Conservation (phyloP, 2,329 filamentous ascomycete species). For the Xylariales sp. region DNA sequence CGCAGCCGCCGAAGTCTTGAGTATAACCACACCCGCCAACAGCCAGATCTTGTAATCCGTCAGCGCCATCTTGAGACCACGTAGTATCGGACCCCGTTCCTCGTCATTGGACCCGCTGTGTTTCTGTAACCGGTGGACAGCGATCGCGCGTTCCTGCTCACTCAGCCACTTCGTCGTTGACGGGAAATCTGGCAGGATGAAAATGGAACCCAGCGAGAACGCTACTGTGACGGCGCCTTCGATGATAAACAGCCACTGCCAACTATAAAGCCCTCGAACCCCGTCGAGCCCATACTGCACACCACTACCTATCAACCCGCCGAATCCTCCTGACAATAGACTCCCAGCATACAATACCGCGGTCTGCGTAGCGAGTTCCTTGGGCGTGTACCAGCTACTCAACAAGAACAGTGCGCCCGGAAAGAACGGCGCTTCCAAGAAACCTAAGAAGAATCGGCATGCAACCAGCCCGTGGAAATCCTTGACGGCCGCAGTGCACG, state of each 20-base stretch:
- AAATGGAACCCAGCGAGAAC: conserved; percentile 17
- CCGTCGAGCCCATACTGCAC: conserved; percentile 57
- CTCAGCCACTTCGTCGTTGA: conserved; percentile 15
- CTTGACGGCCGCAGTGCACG: conserved; percentile 31
- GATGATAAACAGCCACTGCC: conserved; percentile 31
- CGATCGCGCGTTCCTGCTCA: conserved; percentile 16
- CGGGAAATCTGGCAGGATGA: conserved; percentile 23
- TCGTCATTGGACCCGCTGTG: conserved; percentile 20
- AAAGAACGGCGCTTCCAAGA: conserved; percentile 37
- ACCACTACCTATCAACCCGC: conserved; percentile 53
- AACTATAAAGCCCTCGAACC: conserved; percentile 48
- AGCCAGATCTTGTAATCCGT: conserved; percentile 19
- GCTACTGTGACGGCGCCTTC: conserved; percentile 22
- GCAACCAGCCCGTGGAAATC: conserved; percentile 30
- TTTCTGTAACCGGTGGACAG: conserved; percentile 16
- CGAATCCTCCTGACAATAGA: conserved; percentile 62
- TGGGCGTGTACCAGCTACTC: conserved; percentile 58
- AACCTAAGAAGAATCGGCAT: conserved; percentile 34
- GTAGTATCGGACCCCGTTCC: conserved; percentile 15
- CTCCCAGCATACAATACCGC: conserved; percentile 55
- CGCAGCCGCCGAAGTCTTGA: conserved; percentile 12
- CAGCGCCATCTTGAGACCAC: conserved; percentile 11
- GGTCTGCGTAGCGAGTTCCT: conserved; percentile 56
- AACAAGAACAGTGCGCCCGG: conserved; percentile 39
- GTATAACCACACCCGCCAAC: conserved; percentile 15